Percentiles rank a stretch among this genome's conserved stretches.
Conservation (phyloP, 2,329 filamentous ascomycete genomes). For the Arachnomyces sp. region DNA sequence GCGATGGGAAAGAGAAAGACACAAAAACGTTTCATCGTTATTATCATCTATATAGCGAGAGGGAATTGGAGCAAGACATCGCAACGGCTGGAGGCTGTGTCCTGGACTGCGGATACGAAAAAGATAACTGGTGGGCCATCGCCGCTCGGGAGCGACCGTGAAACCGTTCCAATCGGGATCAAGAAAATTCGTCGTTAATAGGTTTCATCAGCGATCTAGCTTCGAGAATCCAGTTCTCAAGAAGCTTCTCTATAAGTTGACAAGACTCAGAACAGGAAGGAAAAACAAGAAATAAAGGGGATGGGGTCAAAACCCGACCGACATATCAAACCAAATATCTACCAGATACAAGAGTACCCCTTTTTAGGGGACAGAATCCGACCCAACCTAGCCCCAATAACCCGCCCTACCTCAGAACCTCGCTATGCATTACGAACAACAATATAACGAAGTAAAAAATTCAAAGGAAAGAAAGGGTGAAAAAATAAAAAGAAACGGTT, state of each 20-base stretch:
- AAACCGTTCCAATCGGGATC: slow-evolving; percentile 4
- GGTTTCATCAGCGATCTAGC: slow-evolving; percentile 22
- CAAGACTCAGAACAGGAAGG: too few relatives aligned
- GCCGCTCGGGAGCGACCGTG: slow-evolving; percentile 27
- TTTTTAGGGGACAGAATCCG: not conserved
- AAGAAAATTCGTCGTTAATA: slow-evolving; percentile 14
- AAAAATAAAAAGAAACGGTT: not conserved
- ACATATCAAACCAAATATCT: slow-evolving; percentile 2
- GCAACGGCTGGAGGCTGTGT: slow-evolving; percentile 64
- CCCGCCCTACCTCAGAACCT: not conserved
- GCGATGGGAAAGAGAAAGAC: slow-evolving; percentile 20
- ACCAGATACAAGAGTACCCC: not conserved
- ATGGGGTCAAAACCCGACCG: too few relatives aligned
- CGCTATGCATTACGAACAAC: not conserved
- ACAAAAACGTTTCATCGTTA: slow-evolving; percentile 69
- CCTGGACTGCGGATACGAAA: slow-evolving; percentile 79
- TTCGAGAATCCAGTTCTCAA: slow-evolving; percentile 14
- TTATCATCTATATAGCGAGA: slow-evolving; percentile 83
- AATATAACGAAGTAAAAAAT: not conserved
- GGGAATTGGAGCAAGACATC: slow-evolving; percentile 79
- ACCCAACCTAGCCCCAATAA: too few relatives aligned
- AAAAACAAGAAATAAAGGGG: too few relatives aligned
- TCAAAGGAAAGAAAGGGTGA: not conserved
- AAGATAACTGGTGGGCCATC: slow-evolving; percentile 97
- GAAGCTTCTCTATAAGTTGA: too few relatives aligned